These are phyloP conservation scores for Neurospora africana DNA, from an alignment of 495 filamentous ascomycete genomes.

Conservation along the genomic window DNA sequence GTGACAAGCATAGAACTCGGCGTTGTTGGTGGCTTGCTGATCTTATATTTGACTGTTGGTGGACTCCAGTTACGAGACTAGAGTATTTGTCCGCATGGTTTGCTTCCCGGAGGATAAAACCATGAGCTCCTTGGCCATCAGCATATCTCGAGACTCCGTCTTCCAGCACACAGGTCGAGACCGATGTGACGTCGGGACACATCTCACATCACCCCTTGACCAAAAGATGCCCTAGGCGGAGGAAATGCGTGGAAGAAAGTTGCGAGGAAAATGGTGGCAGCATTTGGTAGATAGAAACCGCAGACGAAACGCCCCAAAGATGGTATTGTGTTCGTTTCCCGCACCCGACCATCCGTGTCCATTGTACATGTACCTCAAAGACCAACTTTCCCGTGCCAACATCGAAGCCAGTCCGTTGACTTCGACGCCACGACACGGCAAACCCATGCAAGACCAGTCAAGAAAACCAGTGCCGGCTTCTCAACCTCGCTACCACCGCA, in stretches of 20 bases:
- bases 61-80: neutral
- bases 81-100: neutral
- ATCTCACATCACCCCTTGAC: neutral
- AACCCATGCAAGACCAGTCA: constrained; percentile 19
- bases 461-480: constrained; percentile 20
- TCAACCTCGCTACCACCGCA: constrained; percentile 15
- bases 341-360: constrained; percentile 26
- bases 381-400: constrained; percentile 21
- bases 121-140: neutral
- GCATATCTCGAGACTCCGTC: neutral
- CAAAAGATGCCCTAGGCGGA: neutral
- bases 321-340: constrained; percentile 28
- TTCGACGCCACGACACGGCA: constrained; percentile 18
- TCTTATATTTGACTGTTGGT: neutral
- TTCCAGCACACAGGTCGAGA: neutral
- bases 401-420: constrained; percentile 18
- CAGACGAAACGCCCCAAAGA: constrained; percentile 29
- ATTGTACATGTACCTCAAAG: constrained; percentile 26
- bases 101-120: neutral
- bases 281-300: constrained; percentile 23
- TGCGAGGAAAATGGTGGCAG: constrained; percentile 15
- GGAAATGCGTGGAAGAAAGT: neutral
- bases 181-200: neutral
- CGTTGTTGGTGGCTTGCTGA: neutral
- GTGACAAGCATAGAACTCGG: neutral